Conservation (phyloP, 768 basidiomycete species). For the Lactifluus subvellereus region DNA sequence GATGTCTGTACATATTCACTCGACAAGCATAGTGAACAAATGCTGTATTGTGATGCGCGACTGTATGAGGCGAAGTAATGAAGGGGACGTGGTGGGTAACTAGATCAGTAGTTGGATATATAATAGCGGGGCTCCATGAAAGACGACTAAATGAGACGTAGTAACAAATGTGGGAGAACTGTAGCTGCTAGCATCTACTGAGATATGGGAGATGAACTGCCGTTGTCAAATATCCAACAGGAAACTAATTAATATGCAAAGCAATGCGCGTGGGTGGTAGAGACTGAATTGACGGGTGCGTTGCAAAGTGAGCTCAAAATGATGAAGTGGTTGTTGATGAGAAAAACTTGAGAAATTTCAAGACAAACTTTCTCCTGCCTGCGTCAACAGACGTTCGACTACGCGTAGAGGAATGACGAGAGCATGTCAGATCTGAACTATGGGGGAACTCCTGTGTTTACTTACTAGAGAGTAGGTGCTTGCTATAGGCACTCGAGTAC, state of each 20-base stretch:
- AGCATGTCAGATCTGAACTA: not conserved
- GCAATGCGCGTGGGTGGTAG: conserved; percentile 14
- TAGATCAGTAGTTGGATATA: conserved; percentile 19
- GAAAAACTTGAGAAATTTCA: not conserved
- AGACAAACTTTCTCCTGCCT: conserved; percentile 18
- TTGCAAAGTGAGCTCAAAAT: conserved; percentile 9
- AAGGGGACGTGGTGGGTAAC: conserved; percentile 4
- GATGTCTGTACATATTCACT: too few relatives aligned
- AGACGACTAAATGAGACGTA: not conserved
- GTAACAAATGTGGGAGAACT: conserved; percentile 14
- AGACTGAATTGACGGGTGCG: conserved; percentile 16
- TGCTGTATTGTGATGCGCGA: conserved; percentile 20
- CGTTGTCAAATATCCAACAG: conserved; percentile 17
- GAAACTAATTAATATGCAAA: conserved; percentile 20
- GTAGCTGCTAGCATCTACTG: conserved; percentile 6
- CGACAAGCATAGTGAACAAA: not conserved
- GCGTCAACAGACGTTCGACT: conserved; percentile 62
- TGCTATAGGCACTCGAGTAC: conserved; percentile 67
- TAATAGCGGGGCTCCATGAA: conserved; percentile 14
- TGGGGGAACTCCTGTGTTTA: conserved; percentile 18
- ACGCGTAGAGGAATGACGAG: not conserved
- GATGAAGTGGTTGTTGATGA: conserved; percentile 12
- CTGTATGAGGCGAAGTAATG: conserved; percentile 17
- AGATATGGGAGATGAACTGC: conserved; percentile 6
- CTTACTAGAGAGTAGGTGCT: conserved; percentile 78